Evolutionary conservation across 225 moss, liverwort and hornwort genomes (phyloP).

Genomic region (Pseudisothecium myosuroides): DNA sequence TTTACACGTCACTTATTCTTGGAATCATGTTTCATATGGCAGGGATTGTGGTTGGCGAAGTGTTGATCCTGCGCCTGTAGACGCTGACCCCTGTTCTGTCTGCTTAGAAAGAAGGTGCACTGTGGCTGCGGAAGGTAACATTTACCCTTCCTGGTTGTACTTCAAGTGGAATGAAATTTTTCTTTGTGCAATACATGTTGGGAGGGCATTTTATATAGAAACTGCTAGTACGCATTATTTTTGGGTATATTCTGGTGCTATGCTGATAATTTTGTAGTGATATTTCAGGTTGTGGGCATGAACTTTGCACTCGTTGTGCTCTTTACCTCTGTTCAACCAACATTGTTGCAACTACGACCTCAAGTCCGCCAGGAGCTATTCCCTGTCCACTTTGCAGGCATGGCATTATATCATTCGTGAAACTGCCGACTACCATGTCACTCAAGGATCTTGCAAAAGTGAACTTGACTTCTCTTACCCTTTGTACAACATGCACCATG

Average conservation of each 20-base stretch:
- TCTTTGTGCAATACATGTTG: background rate
- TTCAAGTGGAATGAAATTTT: background rate
- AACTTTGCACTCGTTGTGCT: slow-evolving; percentile 90
- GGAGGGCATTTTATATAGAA: background rate
- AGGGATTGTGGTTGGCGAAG: slow-evolving; percentile 98
- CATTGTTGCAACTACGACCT: slow-evolving; percentile 57
- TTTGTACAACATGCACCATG: slow-evolving; percentile 81
- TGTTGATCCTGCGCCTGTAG: slow-evolving; percentile 57
- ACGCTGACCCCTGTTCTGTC: slow-evolving; percentile 80
- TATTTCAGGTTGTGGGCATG: slow-evolving; percentile 74
- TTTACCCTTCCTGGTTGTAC: background rate
- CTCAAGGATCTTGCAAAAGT: slow-evolving; percentile 67
- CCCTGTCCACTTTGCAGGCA: slow-evolving; percentile 89
- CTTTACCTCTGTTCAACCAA: slow-evolving; percentile 90
- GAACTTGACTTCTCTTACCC: slow-evolving; percentile 60
- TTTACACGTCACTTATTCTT: background rate
- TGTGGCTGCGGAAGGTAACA: slow-evolving; percentile 79
- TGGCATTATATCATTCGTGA: slow-evolving; percentile 69
- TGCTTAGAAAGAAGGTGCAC: slow-evolving; percentile 88
- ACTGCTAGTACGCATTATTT: background rate
- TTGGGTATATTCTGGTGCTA: background rate
- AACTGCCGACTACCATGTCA: slow-evolving; percentile 60
- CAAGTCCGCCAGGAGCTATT: slow-evolving; percentile 72
- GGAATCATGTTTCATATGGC: background rate
- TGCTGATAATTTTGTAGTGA: background rate